Base-by-base conservation (phyloP, 1,284 basidiomycete genomes). In the Kalmanozyma brasiliensis region DNA sequence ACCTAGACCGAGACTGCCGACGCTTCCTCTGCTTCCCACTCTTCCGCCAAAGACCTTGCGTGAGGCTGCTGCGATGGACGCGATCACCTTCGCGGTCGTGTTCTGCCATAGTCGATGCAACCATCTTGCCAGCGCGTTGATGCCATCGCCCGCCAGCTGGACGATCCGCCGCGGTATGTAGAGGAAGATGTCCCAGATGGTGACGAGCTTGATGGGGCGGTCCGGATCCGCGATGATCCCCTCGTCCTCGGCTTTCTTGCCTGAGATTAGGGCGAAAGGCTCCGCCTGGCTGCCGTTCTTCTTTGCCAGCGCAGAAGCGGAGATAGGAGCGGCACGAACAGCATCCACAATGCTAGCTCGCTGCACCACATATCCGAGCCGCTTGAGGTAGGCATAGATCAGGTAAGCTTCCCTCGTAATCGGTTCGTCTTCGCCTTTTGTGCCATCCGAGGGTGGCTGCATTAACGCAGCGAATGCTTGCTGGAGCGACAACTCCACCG, bases 371-470 rank as follows among this genome's bases (percentile, higher is more conserved):
- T 96, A 98, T 10, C 95, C 95, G 23, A 98, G 85, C 10, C 95
- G 88, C 77, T 91, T 93, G 22, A 98, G 86, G 80, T 95, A 94
- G 0, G 94, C 88, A 78, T 92, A 98, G 16, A 95, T 91, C 85
- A 95, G 92, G 80, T 95, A 94, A 47, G 88, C 86, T 77, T 96
- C 93, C 67, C 92, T 83, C 0, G 90, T 91, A 45, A 69, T 33
- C 30, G 94, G 80, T 23, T 92, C 90, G 36, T 83, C 85, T 4
- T 90, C 91, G 0, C 82, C 85, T 5, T 90, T 91, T 3, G n/a
- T 26, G 0, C 23, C 16, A 4, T 14, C 35, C 1, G 24, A 8
- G 0, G 38, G 38, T 7, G 62, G 42, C 24, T 46, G 30, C 59
- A 96, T 88, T 87, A 95, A 89, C 73, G 90, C 88, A 0, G 87